A percentile compares a stretch with the other conserved stretches of the same genome.
Conservation (phyloP, 257 asterid genomes). For the Ilex aquifolium region DNA sequence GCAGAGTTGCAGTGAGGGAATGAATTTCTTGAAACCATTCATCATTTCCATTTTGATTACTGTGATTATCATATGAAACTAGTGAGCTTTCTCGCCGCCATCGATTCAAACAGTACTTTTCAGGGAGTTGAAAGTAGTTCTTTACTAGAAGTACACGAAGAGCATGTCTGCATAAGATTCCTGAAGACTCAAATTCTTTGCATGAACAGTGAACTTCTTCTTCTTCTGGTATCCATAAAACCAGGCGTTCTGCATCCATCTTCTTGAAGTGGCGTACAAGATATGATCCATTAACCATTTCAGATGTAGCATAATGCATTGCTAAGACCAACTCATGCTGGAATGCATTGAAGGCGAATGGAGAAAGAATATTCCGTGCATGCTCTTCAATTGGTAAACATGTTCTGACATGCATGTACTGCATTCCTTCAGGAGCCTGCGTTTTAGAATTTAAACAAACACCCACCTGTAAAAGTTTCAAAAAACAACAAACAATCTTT, state of each 20-base stretch:
- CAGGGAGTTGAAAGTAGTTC: conserved; percentile 65
- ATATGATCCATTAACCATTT: conserved; percentile 55
- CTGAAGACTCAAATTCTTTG: conserved; percentile 61
- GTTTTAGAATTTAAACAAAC: conserved; percentile 26
- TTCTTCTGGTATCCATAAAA: conserved; percentile 53
- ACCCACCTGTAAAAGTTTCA: conserved; percentile 29
- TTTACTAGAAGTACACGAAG: conserved; percentile 48
- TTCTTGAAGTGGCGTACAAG: conserved; percentile 57
- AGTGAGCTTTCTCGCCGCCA: conserved; percentile 55
- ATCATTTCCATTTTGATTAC: conserved; percentile 20
- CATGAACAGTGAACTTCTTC: conserved; percentile 67
- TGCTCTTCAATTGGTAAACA: conserved; percentile 63
- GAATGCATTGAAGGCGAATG: conserved; percentile 38
- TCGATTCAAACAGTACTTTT: conserved; percentile 43
- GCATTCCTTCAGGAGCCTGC: conserved; percentile 32
- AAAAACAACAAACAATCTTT: background rate
- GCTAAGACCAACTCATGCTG: conserved; percentile 56
- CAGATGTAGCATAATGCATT: conserved; percentile 54
- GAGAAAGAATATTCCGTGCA: conserved; percentile 43
- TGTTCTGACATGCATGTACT: conserved; percentile 45
- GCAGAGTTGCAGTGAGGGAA: conserved; percentile 44
- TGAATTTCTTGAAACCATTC: conserved; percentile 49
- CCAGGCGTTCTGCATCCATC: conserved; percentile 50
- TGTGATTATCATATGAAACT: conserved; percentile 23
- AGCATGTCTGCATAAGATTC: conserved; percentile 69